Evolutionary conservation across 176 grass and related monocot genomes (phyloP).

Genomic region (Secale cereale): DNA sequence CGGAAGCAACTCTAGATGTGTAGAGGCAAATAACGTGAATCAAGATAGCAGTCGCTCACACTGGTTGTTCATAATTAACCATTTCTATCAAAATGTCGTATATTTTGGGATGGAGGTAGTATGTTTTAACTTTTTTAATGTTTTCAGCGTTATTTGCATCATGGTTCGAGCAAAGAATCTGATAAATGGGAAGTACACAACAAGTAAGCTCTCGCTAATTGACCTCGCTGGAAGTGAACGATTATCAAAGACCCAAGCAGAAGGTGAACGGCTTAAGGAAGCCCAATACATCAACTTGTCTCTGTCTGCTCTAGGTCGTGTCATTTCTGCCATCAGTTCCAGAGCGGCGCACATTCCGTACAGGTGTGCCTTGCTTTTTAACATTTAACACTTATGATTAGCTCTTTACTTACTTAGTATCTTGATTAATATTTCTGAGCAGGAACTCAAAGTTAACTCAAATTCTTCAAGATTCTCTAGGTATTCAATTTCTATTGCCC

Average conservation of each 20-base stretch:
- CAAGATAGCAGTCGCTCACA: conserved; percentile 96
- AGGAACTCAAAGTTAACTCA: conserved; percentile 98
- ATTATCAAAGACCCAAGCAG: conserved; percentile 78
- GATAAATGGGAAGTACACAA: conserved; percentile 79
- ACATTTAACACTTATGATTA: not conserved
- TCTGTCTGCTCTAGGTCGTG: conserved; percentile 86
- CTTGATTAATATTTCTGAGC: conserved; percentile 2
- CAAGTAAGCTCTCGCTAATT: conserved; percentile 91
- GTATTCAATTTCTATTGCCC: conserved; percentile 24
- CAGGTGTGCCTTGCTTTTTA: conserved; percentile 43
- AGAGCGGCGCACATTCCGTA: conserved; percentile 83
- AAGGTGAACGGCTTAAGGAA: conserved; percentile 92
- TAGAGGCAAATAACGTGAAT: conserved; percentile 94
- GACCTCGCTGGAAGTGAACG: conserved; percentile 96
- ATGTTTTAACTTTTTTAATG: not conserved
- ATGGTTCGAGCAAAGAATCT: conserved; percentile 78
- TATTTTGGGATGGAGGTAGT: no score
- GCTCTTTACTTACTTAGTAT: conserved; percentile 7
- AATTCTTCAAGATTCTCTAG: conserved; percentile 86
- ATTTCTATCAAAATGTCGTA: not conserved
- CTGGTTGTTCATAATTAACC: conserved; percentile 45
- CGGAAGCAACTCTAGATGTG: conserved; percentile 87
- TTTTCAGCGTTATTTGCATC: conserved; percentile 77
- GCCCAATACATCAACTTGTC: conserved; percentile 95
- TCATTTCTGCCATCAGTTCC: conserved; percentile 82